A percentile compares a stretch with the other conserved stretches of the same genome.
Evolutionary conservation across 495 filamentous ascomycete species (phyloP).

Genomic region (Xylona heveae): DNA sequence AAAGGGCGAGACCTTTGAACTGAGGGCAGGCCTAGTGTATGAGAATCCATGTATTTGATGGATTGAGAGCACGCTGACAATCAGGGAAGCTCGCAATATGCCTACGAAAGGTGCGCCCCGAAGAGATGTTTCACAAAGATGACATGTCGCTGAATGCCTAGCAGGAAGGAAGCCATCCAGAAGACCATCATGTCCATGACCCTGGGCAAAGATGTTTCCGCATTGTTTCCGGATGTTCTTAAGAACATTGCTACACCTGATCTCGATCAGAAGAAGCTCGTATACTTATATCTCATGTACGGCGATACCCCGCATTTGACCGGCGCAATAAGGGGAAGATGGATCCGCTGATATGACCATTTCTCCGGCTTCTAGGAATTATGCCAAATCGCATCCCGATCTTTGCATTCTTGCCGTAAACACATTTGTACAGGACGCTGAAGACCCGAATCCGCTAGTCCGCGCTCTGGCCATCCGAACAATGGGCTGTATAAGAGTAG

Average conservation of each 20-base stretch:
- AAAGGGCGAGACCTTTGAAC: slow-evolving; percentile 97
- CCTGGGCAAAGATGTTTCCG: slow-evolving; percentile 92
- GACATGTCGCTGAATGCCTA: slow-evolving; percentile 11
- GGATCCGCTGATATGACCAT: slow-evolving; percentile 1
- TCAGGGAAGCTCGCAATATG: slow-evolving; percentile 96
- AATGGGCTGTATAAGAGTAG: slow-evolving; percentile 98
- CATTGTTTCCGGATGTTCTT: slow-evolving; percentile 90
- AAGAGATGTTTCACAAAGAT: not conserved
- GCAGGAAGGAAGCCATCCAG: slow-evolving; percentile 89
- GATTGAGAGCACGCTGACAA: too few relatives aligned
- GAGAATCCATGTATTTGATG: slow-evolving; percentile 9
- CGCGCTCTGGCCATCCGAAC: slow-evolving; percentile 88
- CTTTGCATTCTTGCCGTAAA: slow-evolving; percentile 98
- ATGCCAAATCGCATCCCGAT: slow-evolving; percentile 97
- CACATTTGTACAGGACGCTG: slow-evolving; percentile 96
- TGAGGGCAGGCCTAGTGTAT: slow-evolving; percentile 82
- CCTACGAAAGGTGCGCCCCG: slow-evolving; percentile 58
- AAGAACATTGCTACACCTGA: slow-evolving; percentile 96
- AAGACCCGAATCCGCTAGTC: slow-evolving; percentile 94
- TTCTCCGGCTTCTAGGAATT: slow-evolving; percentile 56
- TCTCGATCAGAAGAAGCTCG: slow-evolving; percentile 97
- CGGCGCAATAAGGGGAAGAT: not conserved
- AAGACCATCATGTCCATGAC: slow-evolving; percentile 99
- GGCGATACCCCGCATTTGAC: slow-evolving; percentile 10
- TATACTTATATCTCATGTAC: slow-evolving; percentile 96